These are phyloP conservation scores for Cochlearia excelsa DNA, from an alignment of 345 rosid genomes.

Conservation along the genomic window DNA sequence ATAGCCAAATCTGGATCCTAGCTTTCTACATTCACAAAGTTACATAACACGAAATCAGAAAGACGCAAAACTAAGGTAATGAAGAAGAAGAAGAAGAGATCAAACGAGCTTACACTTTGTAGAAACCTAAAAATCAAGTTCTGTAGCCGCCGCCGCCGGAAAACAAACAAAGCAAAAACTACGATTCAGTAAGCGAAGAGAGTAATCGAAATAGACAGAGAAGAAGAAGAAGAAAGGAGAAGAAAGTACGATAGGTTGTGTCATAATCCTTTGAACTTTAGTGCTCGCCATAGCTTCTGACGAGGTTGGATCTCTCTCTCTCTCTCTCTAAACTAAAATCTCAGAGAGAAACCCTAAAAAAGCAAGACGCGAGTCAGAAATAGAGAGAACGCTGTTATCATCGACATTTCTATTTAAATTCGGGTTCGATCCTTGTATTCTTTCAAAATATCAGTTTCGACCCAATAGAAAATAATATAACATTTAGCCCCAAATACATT, in stretches of 20 bases:
- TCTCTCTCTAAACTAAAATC: background rate
- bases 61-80: too few species aligned
- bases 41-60: background rate
- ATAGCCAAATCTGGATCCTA: conserved; percentile 95
- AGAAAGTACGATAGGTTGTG: conserved; percentile 67
- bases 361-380: background rate
- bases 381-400: background rate
- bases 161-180: background rate
- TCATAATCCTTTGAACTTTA: conserved; percentile 82
- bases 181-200: background rate
- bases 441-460: background rate
- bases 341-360: conserved; percentile 28
- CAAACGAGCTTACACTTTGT: conserved; percentile 61
- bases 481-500: background rate
- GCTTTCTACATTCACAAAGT: conserved; percentile 62
- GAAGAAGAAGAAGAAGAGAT: conserved; percentile 7
- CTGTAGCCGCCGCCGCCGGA: conserved; percentile 41
- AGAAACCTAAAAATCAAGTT: conserved; percentile 95
- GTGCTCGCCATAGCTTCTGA: conserved; percentile 71
- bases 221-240: background rate
- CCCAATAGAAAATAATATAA: background rate
- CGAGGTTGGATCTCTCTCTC: conserved; percentile 8
- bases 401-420: background rate
- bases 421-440: background rate
- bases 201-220: background rate